These are phyloP conservation scores for Trapa bicornis DNA, from an alignment of 345 rosid genomes.

Conservation along the genomic window DNA sequence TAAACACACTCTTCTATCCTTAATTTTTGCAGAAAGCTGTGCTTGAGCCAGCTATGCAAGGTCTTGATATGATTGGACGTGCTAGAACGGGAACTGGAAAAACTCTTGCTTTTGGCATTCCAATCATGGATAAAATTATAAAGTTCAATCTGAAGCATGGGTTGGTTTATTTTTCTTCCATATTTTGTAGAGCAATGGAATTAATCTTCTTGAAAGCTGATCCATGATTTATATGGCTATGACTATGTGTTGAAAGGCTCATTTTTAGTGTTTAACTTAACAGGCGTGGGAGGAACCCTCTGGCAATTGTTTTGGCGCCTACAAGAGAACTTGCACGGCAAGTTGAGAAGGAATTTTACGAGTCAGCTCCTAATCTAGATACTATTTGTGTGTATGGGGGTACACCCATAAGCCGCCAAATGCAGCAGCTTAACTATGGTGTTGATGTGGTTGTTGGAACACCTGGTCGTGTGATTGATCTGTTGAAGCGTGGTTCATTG, in stretches of 20 bases:
- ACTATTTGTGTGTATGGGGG: constrained; percentile 89
- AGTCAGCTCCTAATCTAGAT: constrained; percentile 76
- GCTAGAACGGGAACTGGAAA: constrained; percentile 96
- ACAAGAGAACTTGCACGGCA: constrained; percentile 96
- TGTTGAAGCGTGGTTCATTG: constrained; percentile 78
- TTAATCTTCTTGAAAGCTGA: not conserved
- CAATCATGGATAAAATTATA: constrained; percentile 65
- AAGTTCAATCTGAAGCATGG: constrained; percentile 73
- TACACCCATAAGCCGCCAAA: constrained; percentile 59
- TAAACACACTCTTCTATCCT: not conserved
- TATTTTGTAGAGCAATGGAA: not conserved
- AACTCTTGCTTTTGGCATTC: constrained; percentile 97
- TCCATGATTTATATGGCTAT: not conserved
- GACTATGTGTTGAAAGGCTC: not conserved
- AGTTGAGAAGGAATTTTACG: constrained; percentile 77
- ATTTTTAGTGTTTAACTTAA: constrained; percentile 1
- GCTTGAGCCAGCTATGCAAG: constrained; percentile 91
- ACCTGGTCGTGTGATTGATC: constrained; percentile 91
- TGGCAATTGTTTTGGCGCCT: constrained; percentile 83
- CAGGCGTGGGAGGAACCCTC: constrained; percentile 80
- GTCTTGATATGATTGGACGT: constrained; percentile 81
- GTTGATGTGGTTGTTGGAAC: constrained; percentile 89
- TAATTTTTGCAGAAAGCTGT: constrained; percentile 56
- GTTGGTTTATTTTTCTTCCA: constrained; percentile 29
- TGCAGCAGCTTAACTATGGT: constrained; percentile 67